These are phyloP conservation scores for Galerina marginata DNA, from an alignment of 768 basidiomycete genomes.

Conservation along the genomic window DNA sequence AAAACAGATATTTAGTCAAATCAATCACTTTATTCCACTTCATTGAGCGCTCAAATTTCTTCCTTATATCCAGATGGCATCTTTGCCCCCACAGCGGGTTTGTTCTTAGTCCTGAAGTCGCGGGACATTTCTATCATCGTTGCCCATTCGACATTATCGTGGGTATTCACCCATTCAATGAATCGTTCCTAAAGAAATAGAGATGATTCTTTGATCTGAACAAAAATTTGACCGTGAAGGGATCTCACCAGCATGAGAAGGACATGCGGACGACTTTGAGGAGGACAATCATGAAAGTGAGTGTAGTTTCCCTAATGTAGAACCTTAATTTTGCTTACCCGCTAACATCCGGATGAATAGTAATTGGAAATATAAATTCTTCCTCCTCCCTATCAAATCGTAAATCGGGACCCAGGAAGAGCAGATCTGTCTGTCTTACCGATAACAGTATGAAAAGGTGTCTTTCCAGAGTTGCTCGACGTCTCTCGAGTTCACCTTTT, in stretches of 20 bases:
- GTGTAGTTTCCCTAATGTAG: neutral
- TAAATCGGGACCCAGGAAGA: neutral
- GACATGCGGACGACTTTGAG: constrained; percentile 64
- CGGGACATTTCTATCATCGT: constrained; percentile 71
- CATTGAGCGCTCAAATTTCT: neutral
- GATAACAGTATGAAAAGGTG: constrained; percentile 71
- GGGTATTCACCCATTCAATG: constrained; percentile 76
- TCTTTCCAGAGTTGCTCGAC: constrained; percentile 81
- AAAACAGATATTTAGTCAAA: too few relatives aligned
- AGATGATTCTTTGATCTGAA: neutral
- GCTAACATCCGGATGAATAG: constrained; percentile 80
- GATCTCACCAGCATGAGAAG: constrained; percentile 67
- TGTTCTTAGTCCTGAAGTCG: constrained; percentile 60
- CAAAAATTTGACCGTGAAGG: neutral
- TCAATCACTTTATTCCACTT: neutral
- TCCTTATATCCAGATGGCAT: constrained; percentile 58
- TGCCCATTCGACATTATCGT: constrained; percentile 73
- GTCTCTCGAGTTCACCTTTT: constrained; percentile 64
- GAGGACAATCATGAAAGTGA: constrained; percentile 5
- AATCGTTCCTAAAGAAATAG: constrained; percentile 59
- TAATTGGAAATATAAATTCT: constrained; percentile 75
- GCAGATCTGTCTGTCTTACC: constrained; percentile 35
- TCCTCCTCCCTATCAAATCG: constrained; percentile 54
- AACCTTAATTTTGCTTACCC: constrained; percentile 46
- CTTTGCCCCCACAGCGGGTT: constrained; percentile 51